Base-by-base conservation (phyloP, 805 yeast genomes). In the Clavispora santaluciae region DNA sequence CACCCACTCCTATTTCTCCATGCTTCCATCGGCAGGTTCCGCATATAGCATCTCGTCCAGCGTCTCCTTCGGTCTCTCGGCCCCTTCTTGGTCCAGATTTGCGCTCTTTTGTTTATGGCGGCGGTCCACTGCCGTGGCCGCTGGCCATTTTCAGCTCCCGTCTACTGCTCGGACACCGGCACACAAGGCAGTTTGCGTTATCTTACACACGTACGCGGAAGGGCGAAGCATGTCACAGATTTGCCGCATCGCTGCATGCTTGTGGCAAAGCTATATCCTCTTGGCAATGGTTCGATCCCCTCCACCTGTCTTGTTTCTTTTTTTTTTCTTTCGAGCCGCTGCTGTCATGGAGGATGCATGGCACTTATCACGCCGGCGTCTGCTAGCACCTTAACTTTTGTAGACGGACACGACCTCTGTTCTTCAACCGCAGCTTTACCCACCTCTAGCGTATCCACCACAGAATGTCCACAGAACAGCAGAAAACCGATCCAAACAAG, bases 401-500 rank as follows among this genome's bases (percentile, higher is more conserved):
- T 6, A 10, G 3, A 3, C 10, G 3, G 15, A n/a, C 31, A 28
- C 31, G 31, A 28, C 31, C 10, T 28, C 9, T 15, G 15, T 16
- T 28, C 22, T 26, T 39, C 42, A 38, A 33, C 35, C 42, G 22
- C 42, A 28, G 40, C 35, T 3, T 17, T 12, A 16, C 31, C 4
- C 31, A 9, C 20, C 26, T 4, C 18, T n/a, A 15, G 15, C 18
- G 3, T 4, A 15, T 8, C 9, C 10, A 28, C 15, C 18, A 20
- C 31, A 25, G 6, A 28, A 28, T 28, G 31, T 28, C 31, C 20
- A 22, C 36, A n/a, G 26, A 33, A 30, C 49, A 46, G 17, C 33
- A 35, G 33, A 66, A 68, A 42, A 63, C 75, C 21, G 83, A 79
- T 44, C 87, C 95, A 24, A 79, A 95, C n/a, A 72, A 77, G 35